These are phyloP conservation scores for Xylaria scruposa DNA, from an alignment of 495 filamentous ascomycete species.

Conservation along the genomic window DNA sequence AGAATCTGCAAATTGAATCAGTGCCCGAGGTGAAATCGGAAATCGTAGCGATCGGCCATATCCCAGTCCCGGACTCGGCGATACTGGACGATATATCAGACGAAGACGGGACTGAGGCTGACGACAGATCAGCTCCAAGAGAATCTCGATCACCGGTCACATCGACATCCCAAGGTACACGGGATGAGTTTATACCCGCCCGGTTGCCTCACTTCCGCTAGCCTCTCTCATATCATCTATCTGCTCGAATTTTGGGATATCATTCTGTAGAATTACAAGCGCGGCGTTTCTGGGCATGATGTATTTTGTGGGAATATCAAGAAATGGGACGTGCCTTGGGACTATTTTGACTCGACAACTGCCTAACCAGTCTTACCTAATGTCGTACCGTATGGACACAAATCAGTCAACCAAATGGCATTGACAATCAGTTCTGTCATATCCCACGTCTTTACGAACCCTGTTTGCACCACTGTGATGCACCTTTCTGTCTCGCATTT, in stretches of 20 bases:
- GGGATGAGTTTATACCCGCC: conserved; percentile 39
- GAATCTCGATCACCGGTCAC: conserved; percentile 19
- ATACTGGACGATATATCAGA: conserved; percentile 35
- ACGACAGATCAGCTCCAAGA: conserved; percentile 15
- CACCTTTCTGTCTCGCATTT: not conserved
- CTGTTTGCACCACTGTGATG: not conserved
- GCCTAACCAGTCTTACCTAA: not conserved
- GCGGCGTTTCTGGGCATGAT: conserved; percentile 24
- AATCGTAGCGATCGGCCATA: conserved; percentile 34
- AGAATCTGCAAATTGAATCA: conserved; percentile 37
- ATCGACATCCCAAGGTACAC: conserved; percentile 16
- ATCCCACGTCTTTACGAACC: not conserved
- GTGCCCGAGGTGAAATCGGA: conserved; percentile 42
- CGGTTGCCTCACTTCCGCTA: conserved; percentile 39
- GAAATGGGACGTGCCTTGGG: conserved; percentile 11
- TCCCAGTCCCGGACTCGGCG: conserved; percentile 34
- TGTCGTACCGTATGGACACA: not conserved
- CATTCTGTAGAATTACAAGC: conserved; percentile 26
- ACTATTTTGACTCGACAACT: not conserved
- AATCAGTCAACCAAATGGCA: not conserved
- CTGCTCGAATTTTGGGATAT: conserved; percentile 13
- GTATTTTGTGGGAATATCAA: not conserved
- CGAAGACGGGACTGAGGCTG: conserved; percentile 30
- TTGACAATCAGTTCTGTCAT: too few species aligned
- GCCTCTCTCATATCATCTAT: conserved; percentile 5